A percentile compares a stretch with the other conserved stretches of the same genome.
Conservation (phyloP, 176 grass and related monocot genomes). For the Ampelocalamus luodianensis region DNA sequence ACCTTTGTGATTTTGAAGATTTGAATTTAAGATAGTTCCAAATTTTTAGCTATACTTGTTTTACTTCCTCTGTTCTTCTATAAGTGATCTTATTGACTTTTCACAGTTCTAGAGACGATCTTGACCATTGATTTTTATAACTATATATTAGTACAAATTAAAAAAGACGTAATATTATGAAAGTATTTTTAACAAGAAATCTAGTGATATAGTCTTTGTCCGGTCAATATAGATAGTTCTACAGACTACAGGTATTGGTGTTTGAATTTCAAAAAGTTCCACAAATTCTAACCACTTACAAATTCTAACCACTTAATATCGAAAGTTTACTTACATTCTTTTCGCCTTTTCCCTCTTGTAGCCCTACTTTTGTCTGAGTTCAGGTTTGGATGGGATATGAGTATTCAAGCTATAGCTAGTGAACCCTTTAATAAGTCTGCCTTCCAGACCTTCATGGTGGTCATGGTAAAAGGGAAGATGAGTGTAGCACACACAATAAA, state of each 20-base stretch:
- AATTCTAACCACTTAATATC: conserved; percentile 6
- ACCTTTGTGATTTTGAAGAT: neutral
- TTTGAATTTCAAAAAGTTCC: neutral
- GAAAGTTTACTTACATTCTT: neutral
- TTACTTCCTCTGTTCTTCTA: neutral
- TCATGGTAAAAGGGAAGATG: conserved; percentile 69
- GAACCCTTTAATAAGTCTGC: conserved; percentile 61
- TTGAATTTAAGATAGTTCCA: neutral
- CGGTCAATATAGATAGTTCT: neutral
- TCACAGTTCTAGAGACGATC: neutral
- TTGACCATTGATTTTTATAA: neutral
- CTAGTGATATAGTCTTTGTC: neutral
- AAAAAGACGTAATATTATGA: neutral
- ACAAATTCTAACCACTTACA: neutral
- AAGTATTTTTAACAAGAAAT: conserved; percentile 8
- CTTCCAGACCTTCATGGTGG: conserved; percentile 96
- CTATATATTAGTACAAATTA: neutral
- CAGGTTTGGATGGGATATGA: conserved; percentile 93
- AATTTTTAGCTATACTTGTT: neutral
- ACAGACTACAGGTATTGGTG: neutral
- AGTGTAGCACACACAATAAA: conserved; percentile 56
- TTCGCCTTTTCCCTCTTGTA: conserved; percentile 46
- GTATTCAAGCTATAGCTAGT: conserved; percentile 72
- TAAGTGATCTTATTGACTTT: neutral
- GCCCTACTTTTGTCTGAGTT: conserved; percentile 80